Conservation (phyloP, 768 basidiomycete genomes). For the Phylloporus arenicola region DNA sequence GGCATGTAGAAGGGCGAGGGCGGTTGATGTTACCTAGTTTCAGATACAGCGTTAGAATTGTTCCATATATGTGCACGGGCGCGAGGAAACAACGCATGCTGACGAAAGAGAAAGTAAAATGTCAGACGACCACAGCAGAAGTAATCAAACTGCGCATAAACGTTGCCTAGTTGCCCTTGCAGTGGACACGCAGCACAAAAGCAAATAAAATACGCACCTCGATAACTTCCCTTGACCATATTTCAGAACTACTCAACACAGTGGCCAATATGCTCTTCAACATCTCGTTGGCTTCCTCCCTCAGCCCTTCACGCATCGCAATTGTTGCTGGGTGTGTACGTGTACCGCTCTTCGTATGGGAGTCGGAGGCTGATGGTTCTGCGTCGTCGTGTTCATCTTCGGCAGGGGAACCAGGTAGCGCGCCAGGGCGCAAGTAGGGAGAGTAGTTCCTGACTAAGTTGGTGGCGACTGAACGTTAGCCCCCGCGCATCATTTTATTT, state of each 20-base stretch:
- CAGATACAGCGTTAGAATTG: slow-evolving; percentile 17
- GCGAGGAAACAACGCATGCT: not conserved
- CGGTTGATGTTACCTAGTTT: slow-evolving; percentile 24
- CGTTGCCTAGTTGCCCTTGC: slow-evolving; percentile 28
- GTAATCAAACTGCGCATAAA: slow-evolving; percentile 37
- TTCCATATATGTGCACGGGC: not conserved
- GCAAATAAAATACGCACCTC: slow-evolving; percentile 18
- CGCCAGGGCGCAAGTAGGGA: slow-evolving; percentile 57
- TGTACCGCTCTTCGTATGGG: slow-evolving; percentile 42
- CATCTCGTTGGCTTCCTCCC: slow-evolving; percentile 69
- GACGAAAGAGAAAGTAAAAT: slow-evolving; percentile 23
- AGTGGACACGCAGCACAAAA: slow-evolving; percentile 3
- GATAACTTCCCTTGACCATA: slow-evolving; percentile 59
- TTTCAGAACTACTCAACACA: slow-evolving; percentile 30
- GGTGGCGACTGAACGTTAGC: slow-evolving; percentile 75
- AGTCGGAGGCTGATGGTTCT: slow-evolving; percentile 1
- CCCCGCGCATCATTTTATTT: slow-evolving; percentile 36
- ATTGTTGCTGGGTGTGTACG: slow-evolving; percentile 63
- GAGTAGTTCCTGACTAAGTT: slow-evolving; percentile 93
- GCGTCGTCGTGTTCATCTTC: slow-evolving; percentile 5
- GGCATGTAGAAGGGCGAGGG: slow-evolving; percentile 27
- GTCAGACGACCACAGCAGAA: slow-evolving; percentile 45
- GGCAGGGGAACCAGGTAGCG: slow-evolving; percentile 11
- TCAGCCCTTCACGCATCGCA: slow-evolving; percentile 60
- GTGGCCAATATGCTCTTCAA: slow-evolving; percentile 46